Conservation (phyloP, 495 filamentous ascomycete genomes). For the Hyaloscypha variabilis region DNA sequence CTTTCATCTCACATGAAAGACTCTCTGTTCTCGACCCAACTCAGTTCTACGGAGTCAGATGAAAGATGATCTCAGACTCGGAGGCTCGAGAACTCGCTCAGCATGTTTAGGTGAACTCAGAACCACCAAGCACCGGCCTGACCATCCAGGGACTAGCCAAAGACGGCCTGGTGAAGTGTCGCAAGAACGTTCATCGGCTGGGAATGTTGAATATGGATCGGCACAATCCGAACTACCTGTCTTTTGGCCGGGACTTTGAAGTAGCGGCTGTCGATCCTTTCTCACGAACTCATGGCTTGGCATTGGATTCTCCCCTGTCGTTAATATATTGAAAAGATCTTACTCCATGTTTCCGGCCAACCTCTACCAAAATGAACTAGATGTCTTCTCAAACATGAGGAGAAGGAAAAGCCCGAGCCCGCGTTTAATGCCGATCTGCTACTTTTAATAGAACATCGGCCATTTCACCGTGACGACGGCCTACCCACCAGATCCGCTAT, state of each 20-base stretch:
- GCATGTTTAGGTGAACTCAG: background rate
- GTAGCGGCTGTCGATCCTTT: background rate
- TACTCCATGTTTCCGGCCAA: background rate
- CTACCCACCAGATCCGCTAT: constrained; percentile 10
- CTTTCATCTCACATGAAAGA: constrained; percentile 38
- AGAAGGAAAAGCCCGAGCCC: background rate
- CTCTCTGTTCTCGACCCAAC: background rate
- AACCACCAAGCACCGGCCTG: background rate
- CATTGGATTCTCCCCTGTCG: background rate
- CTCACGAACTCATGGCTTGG: background rate
- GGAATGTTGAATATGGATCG: background rate
- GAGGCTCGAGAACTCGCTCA: background rate
- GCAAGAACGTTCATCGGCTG: background rate
- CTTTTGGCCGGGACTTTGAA: background rate
- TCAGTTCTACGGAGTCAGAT: background rate
- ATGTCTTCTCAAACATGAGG: background rate
- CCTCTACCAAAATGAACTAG: background rate
- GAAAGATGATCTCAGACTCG: background rate
- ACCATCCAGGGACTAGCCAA: background rate
- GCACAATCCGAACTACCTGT: background rate
- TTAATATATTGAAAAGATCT: background rate
- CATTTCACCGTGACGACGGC: background rate
- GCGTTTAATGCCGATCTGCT: background rate
- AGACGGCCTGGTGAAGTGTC: background rate
- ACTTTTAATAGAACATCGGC: background rate